phyloP scores from a whole-genome alignment of 2,329 filamentous ascomycete genomes.

The Catunica adiposa region DNA sequence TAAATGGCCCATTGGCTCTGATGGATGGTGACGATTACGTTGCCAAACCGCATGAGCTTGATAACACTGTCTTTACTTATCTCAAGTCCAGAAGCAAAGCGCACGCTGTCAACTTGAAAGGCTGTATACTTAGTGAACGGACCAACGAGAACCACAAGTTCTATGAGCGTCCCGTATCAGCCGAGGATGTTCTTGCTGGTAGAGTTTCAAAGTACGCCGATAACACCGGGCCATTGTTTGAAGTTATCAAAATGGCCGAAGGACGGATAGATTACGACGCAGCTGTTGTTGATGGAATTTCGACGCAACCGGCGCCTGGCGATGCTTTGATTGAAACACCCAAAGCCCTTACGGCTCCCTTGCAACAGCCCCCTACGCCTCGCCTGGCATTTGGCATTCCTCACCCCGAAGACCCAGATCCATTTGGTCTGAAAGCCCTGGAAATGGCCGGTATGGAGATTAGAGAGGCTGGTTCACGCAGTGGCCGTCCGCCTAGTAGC shows the following conservation, averaged over 20 bases:
- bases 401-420: constrained; percentile 67
- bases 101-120: constrained; percentile 37
- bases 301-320: constrained; percentile 54
- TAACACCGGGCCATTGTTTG: constrained; percentile 46
- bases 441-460: constrained; percentile 83
- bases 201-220: constrained; percentile 38
- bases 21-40: constrained; percentile 36
- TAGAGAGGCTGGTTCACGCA: constrained; percentile 65
- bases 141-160: constrained; percentile 44
- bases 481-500: constrained; percentile 53
- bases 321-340: constrained; percentile 46
- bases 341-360: constrained; percentile 20
- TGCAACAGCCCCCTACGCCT: constrained; percentile 17
- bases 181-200: constrained; percentile 41
- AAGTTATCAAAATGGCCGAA: constrained; percentile 78
- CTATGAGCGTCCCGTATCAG: constrained; percentile 32
- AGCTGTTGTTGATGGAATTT: constrained; percentile 44
- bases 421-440: constrained; percentile 78
- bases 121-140: constrained; percentile 40
- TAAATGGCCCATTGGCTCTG: constrained; percentile 54
- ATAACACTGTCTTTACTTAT: constrained; percentile 40
- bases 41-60: constrained; percentile 30
- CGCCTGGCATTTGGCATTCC: constrained; percentile 58
- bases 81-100: constrained; percentile 41
- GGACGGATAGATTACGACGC: constrained; percentile 62